Conservation (phyloP, 2,329 filamentous ascomycete species). For the Paecilomyces fulvus region DNA sequence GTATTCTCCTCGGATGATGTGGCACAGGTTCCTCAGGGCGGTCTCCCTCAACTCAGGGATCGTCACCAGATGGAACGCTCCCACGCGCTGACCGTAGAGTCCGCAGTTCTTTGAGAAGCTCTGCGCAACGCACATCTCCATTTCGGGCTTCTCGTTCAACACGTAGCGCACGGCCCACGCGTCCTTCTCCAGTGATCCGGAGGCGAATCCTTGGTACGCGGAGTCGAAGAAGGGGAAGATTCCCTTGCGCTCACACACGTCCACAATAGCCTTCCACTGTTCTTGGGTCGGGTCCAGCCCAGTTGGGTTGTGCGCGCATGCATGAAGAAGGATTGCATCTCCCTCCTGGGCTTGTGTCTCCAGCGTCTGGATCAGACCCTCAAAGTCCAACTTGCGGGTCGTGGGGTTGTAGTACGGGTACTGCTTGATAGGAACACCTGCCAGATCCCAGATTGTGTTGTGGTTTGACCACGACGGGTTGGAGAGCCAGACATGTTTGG, state of each 20-base stretch:
- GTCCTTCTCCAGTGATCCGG: slow-evolving; percentile 75
- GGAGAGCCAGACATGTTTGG: slow-evolving; percentile 72
- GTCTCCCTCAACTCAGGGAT: slow-evolving; percentile 20
- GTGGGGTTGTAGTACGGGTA: slow-evolving; percentile 87
- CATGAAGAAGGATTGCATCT: slow-evolving; percentile 82
- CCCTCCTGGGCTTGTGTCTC: slow-evolving; percentile 74
- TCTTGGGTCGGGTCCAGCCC: slow-evolving; percentile 86
- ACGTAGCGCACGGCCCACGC: slow-evolving; percentile 88
- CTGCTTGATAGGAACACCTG: slow-evolving; percentile 67
- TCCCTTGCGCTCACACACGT: slow-evolving; percentile 65
- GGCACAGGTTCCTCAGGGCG: slow-evolving; percentile 31
- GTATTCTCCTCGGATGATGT: slow-evolving; percentile 32
- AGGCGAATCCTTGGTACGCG: slow-evolving; percentile 95
- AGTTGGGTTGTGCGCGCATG: slow-evolving; percentile 96
- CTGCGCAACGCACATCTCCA: slow-evolving; percentile 52
- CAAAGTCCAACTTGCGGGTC: slow-evolving; percentile 35
- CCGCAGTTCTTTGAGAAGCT: slow-evolving; percentile 61
- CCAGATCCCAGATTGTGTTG: slow-evolving; percentile 74
- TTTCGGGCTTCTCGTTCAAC: slow-evolving; percentile 65
- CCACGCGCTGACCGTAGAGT: slow-evolving; percentile 89
- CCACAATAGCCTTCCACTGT: slow-evolving; percentile 85
- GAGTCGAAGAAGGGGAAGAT: slow-evolving; percentile 98
- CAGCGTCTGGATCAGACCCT: slow-evolving; percentile 67
- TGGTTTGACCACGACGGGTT: slow-evolving; percentile 97
- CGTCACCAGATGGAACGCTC: slow-evolving; percentile 66